These are phyloP conservation scores for Candida namnaoensis DNA, from an alignment of 805 yeast genomes.

Conservation along the genomic window DNA sequence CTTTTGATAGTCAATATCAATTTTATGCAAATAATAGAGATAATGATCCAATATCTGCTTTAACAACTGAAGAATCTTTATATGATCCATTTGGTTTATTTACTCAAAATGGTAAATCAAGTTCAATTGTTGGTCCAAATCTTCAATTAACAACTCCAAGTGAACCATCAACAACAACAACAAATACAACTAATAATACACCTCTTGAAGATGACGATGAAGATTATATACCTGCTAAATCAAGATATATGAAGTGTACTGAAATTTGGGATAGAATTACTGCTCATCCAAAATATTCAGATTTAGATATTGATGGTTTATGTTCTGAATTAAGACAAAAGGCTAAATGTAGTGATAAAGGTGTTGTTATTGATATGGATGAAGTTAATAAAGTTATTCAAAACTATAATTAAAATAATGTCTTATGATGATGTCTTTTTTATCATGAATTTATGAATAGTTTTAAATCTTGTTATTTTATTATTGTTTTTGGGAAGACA, in stretches of 20 bases:
- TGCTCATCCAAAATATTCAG: constrained; percentile 87
- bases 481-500: too few relatives aligned
- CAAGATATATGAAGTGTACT: constrained; percentile 61
- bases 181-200: constrained; percentile 9
- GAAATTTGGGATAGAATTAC: constrained; percentile 97
- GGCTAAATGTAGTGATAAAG: constrained; percentile 91
- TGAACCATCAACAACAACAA: too few relatives aligned
- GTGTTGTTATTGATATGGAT: constrained; percentile 75
- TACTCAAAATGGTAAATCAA: constrained; percentile 3
- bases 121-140: too few relatives aligned
- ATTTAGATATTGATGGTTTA: constrained; percentile 88
- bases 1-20: neutral
- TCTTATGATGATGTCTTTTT: neutral
- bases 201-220: constrained; percentile 21
- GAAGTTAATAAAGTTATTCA: constrained; percentile 59
- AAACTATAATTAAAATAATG: neutral
- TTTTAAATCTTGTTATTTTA: too few relatives aligned
- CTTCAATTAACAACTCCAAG: constrained; percentile 1
- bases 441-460: too few relatives aligned
- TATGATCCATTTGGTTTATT: constrained; percentile 42
- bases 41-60: constrained; percentile 29
- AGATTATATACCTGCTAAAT: constrained; percentile 60
- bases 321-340: constrained; percentile 83
- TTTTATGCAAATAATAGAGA: neutral
- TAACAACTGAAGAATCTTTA: constrained; percentile 47